phyloP scores from a whole-genome alignment of 768 basidiomycete genomes.

The Auriscalpium microsporum region DNA sequence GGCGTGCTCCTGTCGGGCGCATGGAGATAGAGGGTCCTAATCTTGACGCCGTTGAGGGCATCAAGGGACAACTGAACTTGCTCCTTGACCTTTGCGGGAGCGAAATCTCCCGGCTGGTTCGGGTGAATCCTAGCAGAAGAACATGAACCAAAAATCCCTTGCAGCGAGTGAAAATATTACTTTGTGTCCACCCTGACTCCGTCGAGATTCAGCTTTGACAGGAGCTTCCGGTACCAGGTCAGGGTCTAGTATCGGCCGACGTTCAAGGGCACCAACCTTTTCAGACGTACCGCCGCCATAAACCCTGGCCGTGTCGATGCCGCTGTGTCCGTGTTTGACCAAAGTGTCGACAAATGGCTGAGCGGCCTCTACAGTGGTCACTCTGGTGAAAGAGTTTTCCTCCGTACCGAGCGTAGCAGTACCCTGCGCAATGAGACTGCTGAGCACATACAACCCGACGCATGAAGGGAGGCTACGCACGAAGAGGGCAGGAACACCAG shows the following conservation, averaged over 20 bases:
- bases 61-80: background rate
- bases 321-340: conserved; percentile 9
- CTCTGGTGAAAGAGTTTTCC: conserved; percentile 6
- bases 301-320: conserved; percentile 8
- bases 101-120: conserved; percentile 4
- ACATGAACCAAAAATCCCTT: background rate
- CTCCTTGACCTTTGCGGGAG: background rate
- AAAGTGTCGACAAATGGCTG: conserved; percentile 18
- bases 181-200: conserved; percentile 31
- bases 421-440: conserved; percentile 3
- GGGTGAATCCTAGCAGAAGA: conserved; percentile 1
- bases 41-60: background rate
- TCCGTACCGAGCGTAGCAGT: conserved; percentile 13
- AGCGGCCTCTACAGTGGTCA: conserved; percentile 8
- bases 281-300: conserved; percentile 17
- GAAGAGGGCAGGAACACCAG: too few species aligned
- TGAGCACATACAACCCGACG: too few species aligned
- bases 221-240: background rate
- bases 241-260: background rate
- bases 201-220: conserved; percentile 20
- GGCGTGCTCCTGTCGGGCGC: conserved; percentile 15
- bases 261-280: conserved; percentile 9
- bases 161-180: conserved; percentile 17
- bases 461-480: too few species aligned
- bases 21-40: conserved; percentile 20